Evolutionary conservation across 257 asterid species (phyloP), one percentile per base, ranked within the genome.

Genomic region (Misopates orontium): DNA sequence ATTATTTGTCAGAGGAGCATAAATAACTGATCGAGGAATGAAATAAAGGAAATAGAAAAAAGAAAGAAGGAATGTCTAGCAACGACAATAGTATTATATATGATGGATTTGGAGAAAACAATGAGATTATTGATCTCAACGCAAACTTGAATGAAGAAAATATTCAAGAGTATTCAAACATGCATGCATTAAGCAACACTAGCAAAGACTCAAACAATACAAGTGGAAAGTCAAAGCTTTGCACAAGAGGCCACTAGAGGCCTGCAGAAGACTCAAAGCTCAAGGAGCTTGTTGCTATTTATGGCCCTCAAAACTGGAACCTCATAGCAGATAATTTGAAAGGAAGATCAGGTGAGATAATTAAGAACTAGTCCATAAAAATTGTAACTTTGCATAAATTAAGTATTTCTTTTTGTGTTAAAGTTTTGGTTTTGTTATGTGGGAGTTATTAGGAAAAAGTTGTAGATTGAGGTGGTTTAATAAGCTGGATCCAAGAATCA

Each of bases 281-380:
- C 1, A 90, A 85, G 22, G 95, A 90, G 61, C 97, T 90, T 50
- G 97, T 89, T 0, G 91, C 94, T 15, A 77, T 89, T 51, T 87
- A 87, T 65, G 97, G 97, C 50, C 97, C 97, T 17, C 97, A 90
- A 41, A 90, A 87, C 23, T 90, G 97, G 97, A 90, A 90, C 51
- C 88, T 90, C 48, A 90, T 90, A 52, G 97, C 97, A 0, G 91
- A 90, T 11, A 87, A 87, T 52, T 56, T 90, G 32, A 84, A 85
- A 64, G 97, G 97, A n/a, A 75, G 97, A 58, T 90, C 97, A 67
- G 97, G 97, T 89, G 71, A 19, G 11, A 21, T 2, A 2, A 3
- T 28, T 12, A n/a, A n/a, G n/a, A 14, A 45, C 31, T 17, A 24
- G 17, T 20, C 45, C 45, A n/a, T n/a, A n/a, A n/a, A n/a, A n/a